These are phyloP conservation scores for Ophiostoma angusticollis DNA, from an alignment of 2,329 filamentous ascomycete species.

Conservation along the genomic window DNA sequence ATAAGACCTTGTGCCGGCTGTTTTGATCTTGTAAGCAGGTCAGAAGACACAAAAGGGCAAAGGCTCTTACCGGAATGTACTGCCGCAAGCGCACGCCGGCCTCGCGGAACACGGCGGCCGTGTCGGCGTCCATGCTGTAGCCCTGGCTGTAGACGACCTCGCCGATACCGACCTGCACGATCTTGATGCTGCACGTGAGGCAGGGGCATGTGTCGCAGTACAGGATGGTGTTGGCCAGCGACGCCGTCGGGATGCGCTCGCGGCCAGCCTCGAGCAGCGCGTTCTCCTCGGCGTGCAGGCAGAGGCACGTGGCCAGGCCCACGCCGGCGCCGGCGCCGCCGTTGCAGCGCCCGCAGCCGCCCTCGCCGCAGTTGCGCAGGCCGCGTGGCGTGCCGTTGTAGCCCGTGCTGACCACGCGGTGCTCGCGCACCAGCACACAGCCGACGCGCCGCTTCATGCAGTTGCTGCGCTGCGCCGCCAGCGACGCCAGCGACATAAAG, in stretches of 20 bases:
- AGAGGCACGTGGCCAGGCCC: conserved; percentile 75
- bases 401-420: conserved; percentile 82
- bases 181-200: conserved; percentile 96
- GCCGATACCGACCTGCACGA: conserved; percentile 86
- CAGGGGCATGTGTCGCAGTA: conserved; percentile 97
- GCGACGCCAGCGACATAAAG: conserved; percentile 91
- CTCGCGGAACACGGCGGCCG: conserved; percentile 68
- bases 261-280: conserved; percentile 86
- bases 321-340: conserved; percentile 55
- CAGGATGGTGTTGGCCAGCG: conserved; percentile 60
- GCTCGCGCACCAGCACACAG: conserved; percentile 77
- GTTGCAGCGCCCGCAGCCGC: conserved; percentile 84
- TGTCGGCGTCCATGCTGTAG: conserved; percentile 86
- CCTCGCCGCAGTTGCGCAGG: conserved; percentile 80
- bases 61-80: conserved; percentile 59
- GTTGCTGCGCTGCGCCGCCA: conserved; percentile 82
- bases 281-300: conserved; percentile 97
- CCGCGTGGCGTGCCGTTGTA: conserved; percentile 96
- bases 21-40: background rate
- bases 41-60: background rate
- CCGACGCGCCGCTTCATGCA: conserved; percentile 98
- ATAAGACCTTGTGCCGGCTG: conserved; percentile 53
- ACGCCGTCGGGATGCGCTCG: conserved; percentile 52
- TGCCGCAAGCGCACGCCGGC: conserved; percentile 78
- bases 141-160: conserved; percentile 92